Evolutionary conservation across 805 yeast genomes (phyloP), one percentile per base, ranked within the genome.

Genomic region (Candida pini): DNA sequence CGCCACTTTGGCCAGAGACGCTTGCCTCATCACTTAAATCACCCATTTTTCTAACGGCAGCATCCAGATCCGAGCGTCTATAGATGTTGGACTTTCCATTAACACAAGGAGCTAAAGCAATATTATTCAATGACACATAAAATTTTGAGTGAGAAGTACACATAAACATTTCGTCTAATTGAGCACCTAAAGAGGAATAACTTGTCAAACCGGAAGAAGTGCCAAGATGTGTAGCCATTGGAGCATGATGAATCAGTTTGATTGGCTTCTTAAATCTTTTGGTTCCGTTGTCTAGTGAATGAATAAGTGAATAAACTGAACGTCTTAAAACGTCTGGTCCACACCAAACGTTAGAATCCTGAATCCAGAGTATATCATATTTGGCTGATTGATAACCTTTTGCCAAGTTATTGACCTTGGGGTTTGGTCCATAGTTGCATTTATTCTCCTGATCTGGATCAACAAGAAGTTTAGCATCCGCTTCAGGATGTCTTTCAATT

Each of bases 31-130:
- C 48, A 3, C 34, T 34, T 6, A 21, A 13, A 10, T 50, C 46
- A 1, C 69, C 63, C 27, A 68, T 63, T 30, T 45, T 51, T 13
- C 61, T 53, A 15, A 80, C 85, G 0, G 85, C 73, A 10, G 35
- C 38, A 53, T 81, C 86, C 18, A 86, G 59, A 35, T 73, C 82
- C 0, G 84, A 73, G 29, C 76, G 66, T 15, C 89, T 65, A 56
- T 83, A 88, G 33, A 87, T 46, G 50, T 87, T 87, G 7, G 92
- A 82, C 53, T 88, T 87, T 8, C 96, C 96, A 65, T 83, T 87
- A 28, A 87, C 92, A 58, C 96, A 87, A 0, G 96, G 94, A 0
- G 95, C 95, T 22, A 84, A 58, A 5, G 80, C 73, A 8, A 81
- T 61, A 40, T 77, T 75, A 54, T 87, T 87, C 51, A 87, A 75